Conservation (phyloP, 176 grass and related monocot species). For the Oryza meridionalis region DNA sequence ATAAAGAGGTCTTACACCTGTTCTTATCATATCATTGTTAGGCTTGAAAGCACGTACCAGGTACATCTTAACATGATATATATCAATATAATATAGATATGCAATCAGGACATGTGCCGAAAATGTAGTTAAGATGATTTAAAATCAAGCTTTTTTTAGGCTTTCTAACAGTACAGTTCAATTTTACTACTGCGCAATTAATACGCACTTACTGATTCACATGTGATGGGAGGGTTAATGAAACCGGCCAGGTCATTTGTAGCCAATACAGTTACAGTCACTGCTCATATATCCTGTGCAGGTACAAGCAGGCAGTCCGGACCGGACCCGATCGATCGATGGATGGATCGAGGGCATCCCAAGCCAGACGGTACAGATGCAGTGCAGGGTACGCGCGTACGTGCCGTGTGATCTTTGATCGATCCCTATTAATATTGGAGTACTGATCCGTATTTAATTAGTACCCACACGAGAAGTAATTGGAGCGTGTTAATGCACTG, state of each 20-base stretch:
- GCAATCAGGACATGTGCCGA: too few relatives aligned
- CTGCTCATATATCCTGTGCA: neutral
- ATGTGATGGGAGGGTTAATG: neutral
- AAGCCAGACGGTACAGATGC: slow-evolving; percentile 13
- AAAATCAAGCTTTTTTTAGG: too few relatives aligned
- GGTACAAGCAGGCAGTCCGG: neutral
- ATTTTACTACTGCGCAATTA: neutral
- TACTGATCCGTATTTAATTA: neutral
- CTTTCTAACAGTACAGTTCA: too few relatives aligned
- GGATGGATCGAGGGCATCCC: neutral
- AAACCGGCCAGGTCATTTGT: neutral
- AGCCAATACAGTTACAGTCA: neutral
- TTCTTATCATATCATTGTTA: too few relatives aligned
- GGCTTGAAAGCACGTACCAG: too few relatives aligned
- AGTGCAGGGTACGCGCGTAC: neutral
- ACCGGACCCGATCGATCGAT: neutral
- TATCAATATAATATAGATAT: too few relatives aligned
- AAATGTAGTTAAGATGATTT: too few relatives aligned
- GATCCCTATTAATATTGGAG: slow-evolving; percentile 3
- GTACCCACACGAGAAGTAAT: slow-evolving; percentile 19
- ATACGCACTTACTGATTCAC: neutral
- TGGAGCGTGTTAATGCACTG: slow-evolving; percentile 9
- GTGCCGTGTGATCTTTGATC: neutral
- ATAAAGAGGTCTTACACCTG: too few relatives aligned
- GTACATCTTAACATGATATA: too few relatives aligned